Conservation (phyloP, 1,284 basidiomycete species). For the Pholiota adiposa region DNA sequence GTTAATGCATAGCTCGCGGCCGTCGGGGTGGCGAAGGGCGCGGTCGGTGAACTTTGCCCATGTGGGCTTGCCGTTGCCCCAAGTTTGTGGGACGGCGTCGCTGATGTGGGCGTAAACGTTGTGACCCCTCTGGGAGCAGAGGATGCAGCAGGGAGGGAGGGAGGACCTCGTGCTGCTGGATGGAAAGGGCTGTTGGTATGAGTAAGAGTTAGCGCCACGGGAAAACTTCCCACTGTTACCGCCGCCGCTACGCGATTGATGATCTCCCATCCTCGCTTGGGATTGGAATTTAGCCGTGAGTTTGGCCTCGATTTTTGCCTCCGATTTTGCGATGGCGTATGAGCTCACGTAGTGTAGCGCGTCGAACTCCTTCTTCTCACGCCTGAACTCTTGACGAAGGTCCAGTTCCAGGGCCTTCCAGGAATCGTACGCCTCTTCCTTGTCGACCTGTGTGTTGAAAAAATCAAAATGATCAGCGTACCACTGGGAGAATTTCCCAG, state of each 20-base stretch:
- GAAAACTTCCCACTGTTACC: background rate
- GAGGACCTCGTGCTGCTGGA: slow-evolving; percentile 13
- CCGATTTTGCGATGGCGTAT: slow-evolving; percentile 3
- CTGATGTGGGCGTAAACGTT: background rate
- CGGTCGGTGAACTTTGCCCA: slow-evolving; percentile 6
- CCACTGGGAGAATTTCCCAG: background rate
- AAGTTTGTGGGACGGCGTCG: background rate
- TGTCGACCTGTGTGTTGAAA: slow-evolving; percentile 8
- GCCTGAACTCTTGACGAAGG: slow-evolving; percentile 3
- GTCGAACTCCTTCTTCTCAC: background rate
- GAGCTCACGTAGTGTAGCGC: background rate
- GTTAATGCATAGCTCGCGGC: slow-evolving; percentile 14
- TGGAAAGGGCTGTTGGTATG: slow-evolving; percentile 16
- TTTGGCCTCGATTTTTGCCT: background rate
- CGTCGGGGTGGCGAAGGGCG: slow-evolving; percentile 5
- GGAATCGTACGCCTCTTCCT: slow-evolving; percentile 8
- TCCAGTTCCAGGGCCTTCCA: slow-evolving; percentile 19
- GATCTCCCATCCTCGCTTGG: background rate
- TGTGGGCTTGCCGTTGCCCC: slow-evolving; percentile 2
- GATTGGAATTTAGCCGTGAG: background rate
- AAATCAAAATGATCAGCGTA: slow-evolving; percentile 11
- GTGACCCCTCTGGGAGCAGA: slow-evolving; percentile 18
- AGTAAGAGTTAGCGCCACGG: background rate
- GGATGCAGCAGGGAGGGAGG: slow-evolving; percentile 14
- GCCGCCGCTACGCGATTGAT: background rate